Percentiles rank a stretch among this genome's conserved stretches.
phyloP scores from a whole-genome alignment of 345 rosid genomes.

The Brassica carinata region DNA sequence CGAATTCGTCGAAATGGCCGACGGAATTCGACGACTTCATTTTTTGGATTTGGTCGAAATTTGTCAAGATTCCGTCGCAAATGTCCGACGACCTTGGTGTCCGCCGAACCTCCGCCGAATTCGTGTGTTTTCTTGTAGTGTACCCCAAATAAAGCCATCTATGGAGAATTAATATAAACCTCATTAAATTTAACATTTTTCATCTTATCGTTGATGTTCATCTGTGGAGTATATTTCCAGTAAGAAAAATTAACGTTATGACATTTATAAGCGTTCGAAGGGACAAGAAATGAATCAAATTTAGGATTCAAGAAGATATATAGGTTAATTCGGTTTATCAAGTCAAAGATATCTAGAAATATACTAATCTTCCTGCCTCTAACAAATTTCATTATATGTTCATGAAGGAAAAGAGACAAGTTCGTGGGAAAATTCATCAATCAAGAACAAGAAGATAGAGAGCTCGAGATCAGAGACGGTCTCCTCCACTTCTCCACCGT shows the following conservation, averaged over 20 bases:
- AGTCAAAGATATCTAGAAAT: constrained; percentile 7
- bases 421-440: constrained; percentile 61
- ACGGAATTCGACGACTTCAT: too few species aligned
- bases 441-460: constrained; percentile 50
- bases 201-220: not conserved
- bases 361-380: constrained; percentile 3
- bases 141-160: too few species aligned
- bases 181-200: not conserved
- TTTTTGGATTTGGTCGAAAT: too few species aligned
- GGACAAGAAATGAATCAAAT: not conserved
- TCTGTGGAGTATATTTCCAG: too few species aligned
- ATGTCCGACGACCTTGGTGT: too few species aligned
- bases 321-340: constrained; percentile 3
- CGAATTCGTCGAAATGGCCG: too few species aligned
- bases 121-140: too few species aligned
- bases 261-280: too few species aligned
- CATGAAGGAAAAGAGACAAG: constrained; percentile 34
- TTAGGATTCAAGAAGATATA: not conserved
- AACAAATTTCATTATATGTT: constrained; percentile 22
- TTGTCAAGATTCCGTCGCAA: too few species aligned
- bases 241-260: too few species aligned
- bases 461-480: constrained; percentile 56
- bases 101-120: too few species aligned
- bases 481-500: constrained; percentile 45
- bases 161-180: not conserved